These are phyloP conservation scores for Aphanocladium album DNA, from an alignment of 2,329 filamentous ascomycete species.

Conservation along the genomic window DNA sequence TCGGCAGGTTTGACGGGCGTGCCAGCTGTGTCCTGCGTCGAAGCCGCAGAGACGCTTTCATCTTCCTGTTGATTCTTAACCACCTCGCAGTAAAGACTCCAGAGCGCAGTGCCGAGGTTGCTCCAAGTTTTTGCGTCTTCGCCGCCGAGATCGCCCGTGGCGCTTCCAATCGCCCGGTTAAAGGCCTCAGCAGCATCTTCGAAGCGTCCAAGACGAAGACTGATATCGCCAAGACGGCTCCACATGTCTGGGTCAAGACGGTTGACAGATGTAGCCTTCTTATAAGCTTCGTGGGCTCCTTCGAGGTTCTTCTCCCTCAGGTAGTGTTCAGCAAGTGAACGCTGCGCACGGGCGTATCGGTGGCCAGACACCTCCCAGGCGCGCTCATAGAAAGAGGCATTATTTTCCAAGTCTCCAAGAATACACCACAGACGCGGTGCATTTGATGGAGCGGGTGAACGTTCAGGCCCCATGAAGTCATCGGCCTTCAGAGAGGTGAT, in stretches of 20 bases:
- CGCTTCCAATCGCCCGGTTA: constrained; percentile 66
- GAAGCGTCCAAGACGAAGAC: constrained; percentile 71
- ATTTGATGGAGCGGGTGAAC: constrained; percentile 68
- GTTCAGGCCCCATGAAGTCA: constrained; percentile 56
- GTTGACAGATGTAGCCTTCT: constrained; percentile 71
- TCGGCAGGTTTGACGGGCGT: constrained; percentile 16
- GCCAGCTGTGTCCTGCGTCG: not conserved
- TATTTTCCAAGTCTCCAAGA: constrained; percentile 78
- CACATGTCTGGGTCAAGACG: constrained; percentile 78
- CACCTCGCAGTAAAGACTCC: constrained; percentile 59
- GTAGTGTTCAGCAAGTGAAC: constrained; percentile 76
- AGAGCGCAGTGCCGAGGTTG: constrained; percentile 81
- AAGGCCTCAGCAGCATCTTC: constrained; percentile 79
- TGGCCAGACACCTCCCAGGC: constrained; percentile 82
- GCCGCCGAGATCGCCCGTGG: constrained; percentile 62
- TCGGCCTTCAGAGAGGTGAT: constrained; percentile 50
- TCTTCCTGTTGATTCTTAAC: constrained; percentile 33
- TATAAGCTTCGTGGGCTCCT: constrained; percentile 72
- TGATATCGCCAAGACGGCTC: constrained; percentile 86
- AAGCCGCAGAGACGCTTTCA: constrained; percentile 16
- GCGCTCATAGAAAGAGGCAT: constrained; percentile 70
- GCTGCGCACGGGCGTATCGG: constrained; percentile 81
- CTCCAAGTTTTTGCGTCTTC: constrained; percentile 91
- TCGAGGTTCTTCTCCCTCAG: constrained; percentile 60
- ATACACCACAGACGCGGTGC: constrained; percentile 90